These are phyloP conservation scores for bread wheat (Triticum aestivum) DNA, from an alignment of 176 grass and related monocot genomes.

Conservation along the genomic window DNA sequence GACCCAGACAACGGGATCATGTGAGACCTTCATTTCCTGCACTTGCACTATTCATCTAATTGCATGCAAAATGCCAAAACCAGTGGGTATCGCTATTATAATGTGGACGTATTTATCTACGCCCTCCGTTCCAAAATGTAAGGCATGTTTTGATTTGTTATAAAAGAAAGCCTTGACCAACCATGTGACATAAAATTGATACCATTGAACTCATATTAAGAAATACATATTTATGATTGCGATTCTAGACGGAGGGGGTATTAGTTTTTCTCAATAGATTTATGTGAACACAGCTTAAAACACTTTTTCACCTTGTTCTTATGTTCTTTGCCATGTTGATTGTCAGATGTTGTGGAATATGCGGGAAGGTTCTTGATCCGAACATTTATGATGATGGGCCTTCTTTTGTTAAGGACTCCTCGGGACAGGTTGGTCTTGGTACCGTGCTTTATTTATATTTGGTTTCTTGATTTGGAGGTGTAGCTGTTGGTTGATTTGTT, in stretches of 20 bases:
- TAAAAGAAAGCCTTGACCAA: neutral
- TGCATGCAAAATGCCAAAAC: neutral
- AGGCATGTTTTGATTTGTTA: neutral
- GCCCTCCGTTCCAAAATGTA: neutral
- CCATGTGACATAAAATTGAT: neutral
- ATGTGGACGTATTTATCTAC: neutral
- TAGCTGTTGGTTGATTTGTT: neutral
- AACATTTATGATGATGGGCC: constrained; percentile 48
- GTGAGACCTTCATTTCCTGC: constrained; percentile 40
- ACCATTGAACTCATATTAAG: neutral
- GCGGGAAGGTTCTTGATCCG: constrained; percentile 78
- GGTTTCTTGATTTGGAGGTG: constrained; percentile 6
- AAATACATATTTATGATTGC: neutral
- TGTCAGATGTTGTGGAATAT: constrained; percentile 57
- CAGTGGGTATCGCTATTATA: neutral
- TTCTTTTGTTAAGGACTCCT: constrained; percentile 42
- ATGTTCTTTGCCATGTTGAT: constrained; percentile 27
- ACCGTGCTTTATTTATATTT: neutral
- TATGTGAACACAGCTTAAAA: neutral
- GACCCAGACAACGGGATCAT: constrained; percentile 63
- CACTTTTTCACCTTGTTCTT: neutral
- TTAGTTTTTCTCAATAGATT: neutral
- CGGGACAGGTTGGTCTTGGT: constrained; percentile 48
- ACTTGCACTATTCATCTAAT: constrained; percentile 8
- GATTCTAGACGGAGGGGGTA: neutral